Evolutionary conservation across 78 protist species (phyloP).

Genomic region (Diacronema lutheri): DNA sequence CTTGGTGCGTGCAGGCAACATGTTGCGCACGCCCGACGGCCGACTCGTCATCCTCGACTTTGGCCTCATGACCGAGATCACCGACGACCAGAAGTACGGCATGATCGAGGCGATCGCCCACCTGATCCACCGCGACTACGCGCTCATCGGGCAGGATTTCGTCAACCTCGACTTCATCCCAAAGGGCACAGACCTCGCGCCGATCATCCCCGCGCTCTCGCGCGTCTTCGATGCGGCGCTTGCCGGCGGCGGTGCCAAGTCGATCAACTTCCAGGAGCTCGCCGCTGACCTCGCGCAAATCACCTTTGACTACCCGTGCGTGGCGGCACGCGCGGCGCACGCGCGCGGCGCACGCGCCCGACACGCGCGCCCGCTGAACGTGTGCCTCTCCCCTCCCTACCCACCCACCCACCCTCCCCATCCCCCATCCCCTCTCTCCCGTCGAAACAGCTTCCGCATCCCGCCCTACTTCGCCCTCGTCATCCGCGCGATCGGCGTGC

Average conservation of each 20-base stretch:
- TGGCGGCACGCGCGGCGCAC: no score
- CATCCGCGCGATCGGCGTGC: conserved; percentile 40
- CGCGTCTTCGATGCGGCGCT: conserved; percentile 30
- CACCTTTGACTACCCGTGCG: conserved; percentile 41
- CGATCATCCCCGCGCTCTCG: conserved; percentile 22
- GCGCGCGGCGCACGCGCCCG: no score
- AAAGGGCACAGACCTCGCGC: background rate
- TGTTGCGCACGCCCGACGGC: conserved; percentile 38
- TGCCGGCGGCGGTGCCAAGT: conserved; percentile 34
- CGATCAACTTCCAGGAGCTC: conserved; percentile 43
- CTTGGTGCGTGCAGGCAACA: background rate
- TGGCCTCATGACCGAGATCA: conserved; percentile 38
- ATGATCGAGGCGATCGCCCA: conserved; percentile 47
- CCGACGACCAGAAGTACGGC: conserved; percentile 15
- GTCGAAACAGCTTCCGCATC: no score
- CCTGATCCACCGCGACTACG: conserved; percentile 35
- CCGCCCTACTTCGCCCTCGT: conserved; percentile 43
- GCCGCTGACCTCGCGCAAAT: conserved; percentile 30
- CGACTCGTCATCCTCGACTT: conserved; percentile 39
- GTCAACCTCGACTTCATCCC: conserved; percentile 35
- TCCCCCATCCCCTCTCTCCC: no score
- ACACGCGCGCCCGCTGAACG: no score
- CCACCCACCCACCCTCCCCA: no score
- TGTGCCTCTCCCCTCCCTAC: no score
- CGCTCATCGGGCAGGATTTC: conserved; percentile 19